These are phyloP conservation scores for Ustilago trichophora DNA, from an alignment of 1,284 basidiomycete genomes.

Conservation along the genomic window DNA sequence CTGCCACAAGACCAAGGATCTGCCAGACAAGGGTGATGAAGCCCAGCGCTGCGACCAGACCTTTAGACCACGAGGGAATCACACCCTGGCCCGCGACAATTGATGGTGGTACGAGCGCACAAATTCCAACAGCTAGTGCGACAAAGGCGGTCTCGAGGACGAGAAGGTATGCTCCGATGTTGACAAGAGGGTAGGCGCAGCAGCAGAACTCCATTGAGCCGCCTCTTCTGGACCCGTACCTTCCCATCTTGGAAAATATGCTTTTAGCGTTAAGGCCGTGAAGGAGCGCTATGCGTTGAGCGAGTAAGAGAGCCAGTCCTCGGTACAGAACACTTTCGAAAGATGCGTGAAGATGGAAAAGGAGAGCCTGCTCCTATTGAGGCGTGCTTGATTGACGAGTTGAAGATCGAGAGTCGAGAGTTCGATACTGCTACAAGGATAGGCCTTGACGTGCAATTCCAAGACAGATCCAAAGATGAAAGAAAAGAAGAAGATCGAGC, in stretches of 20 bases:
- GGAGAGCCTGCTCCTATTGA: slow-evolving; percentile 7
- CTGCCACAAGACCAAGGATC: slow-evolving; percentile 51
- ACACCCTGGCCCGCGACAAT: slow-evolving; percentile 60
- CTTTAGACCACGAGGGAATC: slow-evolving; percentile 58
- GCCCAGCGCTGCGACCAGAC: slow-evolving; percentile 54
- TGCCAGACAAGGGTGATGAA: slow-evolving; percentile 61
- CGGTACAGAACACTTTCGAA: background rate
- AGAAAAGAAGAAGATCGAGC: background rate
- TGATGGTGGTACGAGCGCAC: slow-evolving; percentile 55
- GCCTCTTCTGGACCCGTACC: slow-evolving; percentile 12
- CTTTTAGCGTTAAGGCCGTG: too few species aligned
- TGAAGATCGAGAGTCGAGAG: background rate
- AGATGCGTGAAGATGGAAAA: background rate
- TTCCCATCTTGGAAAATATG: slow-evolving; percentile 9
- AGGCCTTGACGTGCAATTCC: too few species aligned
- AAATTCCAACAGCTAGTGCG: slow-evolving; percentile 52
- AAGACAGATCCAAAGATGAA: too few species aligned
- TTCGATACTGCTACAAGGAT: too few species aligned
- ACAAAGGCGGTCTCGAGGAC: slow-evolving; percentile 58
- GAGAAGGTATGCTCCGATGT: slow-evolving; percentile 61
- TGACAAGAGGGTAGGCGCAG: slow-evolving; percentile 63
- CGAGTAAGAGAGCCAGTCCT: background rate
- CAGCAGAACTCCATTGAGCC: slow-evolving; percentile 61
- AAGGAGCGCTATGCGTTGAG: too few species aligned
- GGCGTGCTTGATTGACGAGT: background rate